phyloP scores from a whole-genome alignment of 2,329 filamentous ascomycete genomes.

The Fusarium anthophilum region DNA sequence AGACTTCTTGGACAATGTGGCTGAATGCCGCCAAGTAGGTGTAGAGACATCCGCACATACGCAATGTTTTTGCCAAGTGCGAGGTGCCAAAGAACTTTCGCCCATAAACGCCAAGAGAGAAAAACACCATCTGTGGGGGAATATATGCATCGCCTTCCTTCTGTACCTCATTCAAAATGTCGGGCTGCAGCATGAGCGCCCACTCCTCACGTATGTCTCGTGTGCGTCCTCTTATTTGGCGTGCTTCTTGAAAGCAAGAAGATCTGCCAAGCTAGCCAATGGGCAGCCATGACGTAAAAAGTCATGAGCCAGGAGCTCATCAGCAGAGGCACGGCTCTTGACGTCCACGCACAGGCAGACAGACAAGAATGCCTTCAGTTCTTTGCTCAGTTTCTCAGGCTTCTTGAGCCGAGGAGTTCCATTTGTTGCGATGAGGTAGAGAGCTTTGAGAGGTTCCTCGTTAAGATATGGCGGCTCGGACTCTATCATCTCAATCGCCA shows the following conservation, averaged over 20 bases:
- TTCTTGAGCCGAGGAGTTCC: conserved; percentile 97
- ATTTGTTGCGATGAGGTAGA: conserved; percentile 98
- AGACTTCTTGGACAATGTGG: conserved; percentile 21
- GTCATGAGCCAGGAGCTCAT: conserved; percentile 89
- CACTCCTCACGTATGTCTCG: conserved; percentile 31
- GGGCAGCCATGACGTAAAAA: conserved; percentile 94
- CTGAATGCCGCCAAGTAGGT: conserved; percentile 11
- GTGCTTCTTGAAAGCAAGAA: conserved; percentile 87
- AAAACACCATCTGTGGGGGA: conserved; percentile 38
- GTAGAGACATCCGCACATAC: conserved; percentile 5
- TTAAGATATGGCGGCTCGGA: conserved; percentile 98
- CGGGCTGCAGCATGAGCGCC: conserved; percentile 27
- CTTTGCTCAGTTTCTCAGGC: conserved; percentile 96
- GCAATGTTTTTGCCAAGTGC: conserved; percentile 34
- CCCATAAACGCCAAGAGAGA: conserved; percentile 43
- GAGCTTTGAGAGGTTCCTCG: conserved; percentile 95
- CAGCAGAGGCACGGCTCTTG: conserved; percentile 89
- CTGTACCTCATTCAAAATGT: conserved; percentile 39
- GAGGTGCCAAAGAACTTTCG: conserved; percentile 35
- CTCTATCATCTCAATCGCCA: conserved; percentile 99
- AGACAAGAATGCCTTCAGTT: conserved; percentile 95
- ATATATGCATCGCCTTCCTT: conserved; percentile 43
- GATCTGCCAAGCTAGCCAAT: conserved; percentile 81
- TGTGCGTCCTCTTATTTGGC: conserved; percentile 59
- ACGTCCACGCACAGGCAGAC: conserved; percentile 98